Evolutionary conservation across 257 asterid genomes (phyloP).

Genomic region (Leonotis leonurus): DNA sequence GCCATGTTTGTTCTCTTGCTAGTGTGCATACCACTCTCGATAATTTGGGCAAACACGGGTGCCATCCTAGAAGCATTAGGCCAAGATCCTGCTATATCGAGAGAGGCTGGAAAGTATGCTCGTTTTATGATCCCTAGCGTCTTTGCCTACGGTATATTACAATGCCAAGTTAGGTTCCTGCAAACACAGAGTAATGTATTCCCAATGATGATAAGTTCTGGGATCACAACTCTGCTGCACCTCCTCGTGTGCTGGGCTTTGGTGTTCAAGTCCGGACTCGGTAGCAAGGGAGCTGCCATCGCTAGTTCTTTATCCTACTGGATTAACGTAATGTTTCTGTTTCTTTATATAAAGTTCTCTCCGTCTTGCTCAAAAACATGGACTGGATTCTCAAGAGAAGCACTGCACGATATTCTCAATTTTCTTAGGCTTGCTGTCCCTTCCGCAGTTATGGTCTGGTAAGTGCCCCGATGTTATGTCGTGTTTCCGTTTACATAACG

Average conservation of each 20-base stretch:
- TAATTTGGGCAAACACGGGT: constrained; percentile 68
- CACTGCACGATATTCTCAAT: constrained; percentile 34
- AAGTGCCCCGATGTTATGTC: neutral
- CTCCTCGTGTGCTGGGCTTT: constrained; percentile 54
- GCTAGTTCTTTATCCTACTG: constrained; percentile 63
- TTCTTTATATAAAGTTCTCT: constrained; percentile 50
- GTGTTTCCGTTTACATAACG: neutral
- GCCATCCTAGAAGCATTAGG: constrained; percentile 51
- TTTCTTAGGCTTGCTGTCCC: constrained; percentile 72
- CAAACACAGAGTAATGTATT: constrained; percentile 70
- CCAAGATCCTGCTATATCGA: constrained; percentile 62
- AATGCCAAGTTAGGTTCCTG: constrained; percentile 71
- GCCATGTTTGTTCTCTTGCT: constrained; percentile 57
- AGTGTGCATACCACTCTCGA: constrained; percentile 55
- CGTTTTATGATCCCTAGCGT: constrained; percentile 59
- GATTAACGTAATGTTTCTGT: constrained; percentile 44
- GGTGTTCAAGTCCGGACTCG: constrained; percentile 58
- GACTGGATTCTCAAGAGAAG: constrained; percentile 70
- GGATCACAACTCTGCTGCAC: constrained; percentile 47
- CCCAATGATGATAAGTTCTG: constrained; percentile 80
- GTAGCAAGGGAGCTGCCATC: constrained; percentile 65
- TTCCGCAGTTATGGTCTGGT: constrained; percentile 88
- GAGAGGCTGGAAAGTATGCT: constrained; percentile 64
- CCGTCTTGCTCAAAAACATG: constrained; percentile 56
- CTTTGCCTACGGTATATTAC: constrained; percentile 57